Evolutionary conservation across 1,139 yeast species (phyloP).

Genomic region (Taphrina communis): DNA sequence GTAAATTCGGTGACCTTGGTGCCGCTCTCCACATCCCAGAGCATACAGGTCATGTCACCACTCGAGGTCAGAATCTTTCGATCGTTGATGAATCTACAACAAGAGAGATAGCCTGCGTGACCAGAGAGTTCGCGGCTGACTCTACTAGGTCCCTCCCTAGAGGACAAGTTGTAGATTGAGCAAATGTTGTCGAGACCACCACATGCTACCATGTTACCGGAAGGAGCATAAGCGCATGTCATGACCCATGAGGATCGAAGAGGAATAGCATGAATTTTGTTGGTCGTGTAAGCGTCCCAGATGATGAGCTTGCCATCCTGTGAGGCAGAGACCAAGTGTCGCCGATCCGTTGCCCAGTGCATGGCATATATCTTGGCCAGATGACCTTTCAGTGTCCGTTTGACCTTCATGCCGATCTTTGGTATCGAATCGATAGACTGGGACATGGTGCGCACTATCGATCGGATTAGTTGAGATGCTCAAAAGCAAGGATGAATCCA

Average conservation of each 20-base stretch:
- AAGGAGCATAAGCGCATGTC: constrained; percentile 74
- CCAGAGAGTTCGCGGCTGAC: constrained; percentile 54
- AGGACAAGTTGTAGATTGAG: constrained; percentile 64
- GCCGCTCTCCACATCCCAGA: constrained; percentile 79
- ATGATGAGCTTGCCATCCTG: constrained; percentile 86
- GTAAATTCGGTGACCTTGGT: constrained; percentile 62
- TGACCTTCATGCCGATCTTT: constrained; percentile 44
- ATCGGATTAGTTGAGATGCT: background rate
- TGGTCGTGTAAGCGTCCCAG: constrained; percentile 81
- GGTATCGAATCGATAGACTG: constrained; percentile 44
- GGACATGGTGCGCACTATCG: constrained; percentile 40
- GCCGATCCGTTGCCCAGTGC: constrained; percentile 70
- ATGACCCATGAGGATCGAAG: constrained; percentile 73
- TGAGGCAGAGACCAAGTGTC: constrained; percentile 69
- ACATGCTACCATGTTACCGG: constrained; percentile 69
- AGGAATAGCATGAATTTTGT: constrained; percentile 69
- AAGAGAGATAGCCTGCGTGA: constrained; percentile 82
- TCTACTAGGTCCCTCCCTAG: constrained; percentile 45
- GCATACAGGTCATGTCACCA: constrained; percentile 80
- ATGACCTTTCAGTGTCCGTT: constrained; percentile 62
- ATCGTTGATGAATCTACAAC: constrained; percentile 67
- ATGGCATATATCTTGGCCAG: constrained; percentile 72
- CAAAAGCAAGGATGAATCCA: no score
- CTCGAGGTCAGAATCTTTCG: constrained; percentile 69
- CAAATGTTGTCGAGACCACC: constrained; percentile 85